Percentiles rank a stretch among this genome's conserved stretches.
phyloP scores from a whole-genome alignment of 306 rosid species.

The Citrullus colocynthis region DNA sequence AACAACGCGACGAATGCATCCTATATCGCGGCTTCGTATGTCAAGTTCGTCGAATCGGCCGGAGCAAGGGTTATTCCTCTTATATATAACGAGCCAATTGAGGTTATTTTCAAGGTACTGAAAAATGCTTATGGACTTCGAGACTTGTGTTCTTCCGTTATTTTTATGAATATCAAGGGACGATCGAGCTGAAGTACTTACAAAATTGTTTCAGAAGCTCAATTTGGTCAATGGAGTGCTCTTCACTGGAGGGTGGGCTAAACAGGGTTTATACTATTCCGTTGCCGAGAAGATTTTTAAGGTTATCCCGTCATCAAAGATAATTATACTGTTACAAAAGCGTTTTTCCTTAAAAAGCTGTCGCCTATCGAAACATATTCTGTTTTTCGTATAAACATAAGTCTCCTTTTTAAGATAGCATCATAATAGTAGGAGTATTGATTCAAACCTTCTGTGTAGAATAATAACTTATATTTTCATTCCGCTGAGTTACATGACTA shows the following conservation, averaged over 20 bases:
- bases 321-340: neutral
- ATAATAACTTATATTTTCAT: too few relatives aligned
- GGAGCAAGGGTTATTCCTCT: conserved; percentile 87
- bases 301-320: conserved; percentile 24
- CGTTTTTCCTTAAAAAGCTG: neutral
- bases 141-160: neutral
- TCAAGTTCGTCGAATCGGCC: conserved; percentile 67
- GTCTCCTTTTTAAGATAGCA: too few relatives aligned
- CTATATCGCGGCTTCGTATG: conserved; percentile 76
- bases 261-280: conserved; percentile 50
- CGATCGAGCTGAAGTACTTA: neutral
- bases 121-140: neutral
- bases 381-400: too few relatives aligned
- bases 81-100: conserved; percentile 49
- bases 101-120: conserved; percentile 41
- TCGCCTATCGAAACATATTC: too few relatives aligned
- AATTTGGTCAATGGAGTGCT: conserved; percentile 77
- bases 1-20: conserved; percentile 47
- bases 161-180: neutral
- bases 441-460: too few relatives aligned
- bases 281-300: conserved; percentile 37
- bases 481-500: too few relatives aligned
- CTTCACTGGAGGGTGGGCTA: conserved; percentile 87
- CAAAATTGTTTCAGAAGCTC: conserved; percentile 53
- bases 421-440: too few relatives aligned